These are phyloP conservation scores for Zygotorulaspora chibaensis DNA, from an alignment of 805 yeast species.

Conservation along the genomic window DNA sequence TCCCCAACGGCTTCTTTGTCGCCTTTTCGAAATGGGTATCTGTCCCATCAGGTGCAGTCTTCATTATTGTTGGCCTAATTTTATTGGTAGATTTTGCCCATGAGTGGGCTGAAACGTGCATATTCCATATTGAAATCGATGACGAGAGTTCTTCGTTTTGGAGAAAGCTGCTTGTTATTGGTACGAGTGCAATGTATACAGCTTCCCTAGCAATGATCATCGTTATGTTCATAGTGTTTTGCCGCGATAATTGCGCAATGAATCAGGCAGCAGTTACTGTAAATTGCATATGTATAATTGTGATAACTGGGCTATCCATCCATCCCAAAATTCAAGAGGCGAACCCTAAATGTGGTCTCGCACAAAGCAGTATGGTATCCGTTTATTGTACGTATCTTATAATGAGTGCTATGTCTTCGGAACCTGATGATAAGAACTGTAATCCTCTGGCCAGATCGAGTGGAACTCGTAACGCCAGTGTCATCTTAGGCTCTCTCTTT, in stretches of 20 bases:
- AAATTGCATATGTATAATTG: constrained; percentile 60
- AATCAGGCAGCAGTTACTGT: constrained; percentile 82
- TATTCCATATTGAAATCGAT: constrained; percentile 83
- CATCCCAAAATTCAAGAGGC: constrained; percentile 82
- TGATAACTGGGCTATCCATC: constrained; percentile 67
- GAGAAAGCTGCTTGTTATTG: constrained; percentile 77
- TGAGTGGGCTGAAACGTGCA: constrained; percentile 96
- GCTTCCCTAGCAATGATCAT: constrained; percentile 68
- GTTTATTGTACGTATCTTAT: constrained; percentile 88
- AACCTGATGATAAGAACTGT: constrained; percentile 90
- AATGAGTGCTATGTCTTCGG: constrained; percentile 89
- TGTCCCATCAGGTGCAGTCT: constrained; percentile 74
- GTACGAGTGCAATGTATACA: constrained; percentile 81
- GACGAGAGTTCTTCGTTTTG: constrained; percentile 58
- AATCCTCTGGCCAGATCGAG: constrained; percentile 86
- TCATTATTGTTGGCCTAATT: constrained; percentile 84
- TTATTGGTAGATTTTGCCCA: constrained; percentile 95
- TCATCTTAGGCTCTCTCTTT: constrained; percentile 85
- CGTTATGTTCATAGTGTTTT: constrained; percentile 78
- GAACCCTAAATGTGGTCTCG: constrained; percentile 93
- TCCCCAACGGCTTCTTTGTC: constrained; percentile 84
- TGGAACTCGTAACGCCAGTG: constrained; percentile 86
- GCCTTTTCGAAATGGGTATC: constrained; percentile 91
- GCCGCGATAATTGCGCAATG: constrained; percentile 77
- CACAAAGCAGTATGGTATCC: constrained; percentile 94